These are phyloP conservation scores for Athelia psychrophila DNA, from an alignment of 1,284 basidiomycete genomes.

Conservation along the genomic window DNA sequence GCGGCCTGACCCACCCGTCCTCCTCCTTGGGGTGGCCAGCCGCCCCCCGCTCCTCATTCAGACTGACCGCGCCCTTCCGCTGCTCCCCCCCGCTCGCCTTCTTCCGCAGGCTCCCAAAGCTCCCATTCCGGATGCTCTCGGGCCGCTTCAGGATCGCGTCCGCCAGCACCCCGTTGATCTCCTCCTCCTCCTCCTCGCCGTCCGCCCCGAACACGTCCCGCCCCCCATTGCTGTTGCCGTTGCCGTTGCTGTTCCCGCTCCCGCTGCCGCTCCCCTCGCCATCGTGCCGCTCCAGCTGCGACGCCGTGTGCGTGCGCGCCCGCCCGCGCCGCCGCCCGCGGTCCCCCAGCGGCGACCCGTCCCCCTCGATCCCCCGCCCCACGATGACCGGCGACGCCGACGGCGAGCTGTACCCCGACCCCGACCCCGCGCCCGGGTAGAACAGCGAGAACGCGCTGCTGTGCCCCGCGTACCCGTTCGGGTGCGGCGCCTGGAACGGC, in stretches of 20 bases:
- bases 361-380: slow-evolving; percentile 17
- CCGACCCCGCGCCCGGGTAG: slow-evolving; percentile 16
- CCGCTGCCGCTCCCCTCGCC: slow-evolving; percentile 8
- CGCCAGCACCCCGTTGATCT: slow-evolving; percentile 43
- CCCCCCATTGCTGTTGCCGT: slow-evolving; percentile 15
- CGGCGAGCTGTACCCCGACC: slow-evolving; percentile 1
- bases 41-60: slow-evolving; percentile 5
- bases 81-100: slow-evolving; percentile 7
- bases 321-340: slow-evolving; percentile 15
- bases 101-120: slow-evolving; percentile 3
- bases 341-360: slow-evolving; percentile 24
- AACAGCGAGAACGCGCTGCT: slow-evolving; percentile 29
- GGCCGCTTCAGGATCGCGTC: slow-evolving; percentile 59
- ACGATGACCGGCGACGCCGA: not conserved
- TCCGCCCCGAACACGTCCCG: slow-evolving; percentile 14
- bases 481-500: too few species aligned
- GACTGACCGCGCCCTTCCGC: slow-evolving; percentile 16
- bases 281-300: slow-evolving; percentile 3
- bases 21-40: slow-evolving; percentile 6
- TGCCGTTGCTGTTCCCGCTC: slow-evolving; percentile 17
- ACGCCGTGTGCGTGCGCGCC: too few species aligned
- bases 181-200: slow-evolving; percentile 22
- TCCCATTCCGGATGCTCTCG: slow-evolving; percentile 25
- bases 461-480: not conserved
- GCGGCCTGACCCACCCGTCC: slow-evolving; percentile 1